Evolutionary conservation across 805 yeast genomes (phyloP), one percentile per base, ranked within the genome.

Genomic region (Brettanomyces bruxellensis): DNA sequence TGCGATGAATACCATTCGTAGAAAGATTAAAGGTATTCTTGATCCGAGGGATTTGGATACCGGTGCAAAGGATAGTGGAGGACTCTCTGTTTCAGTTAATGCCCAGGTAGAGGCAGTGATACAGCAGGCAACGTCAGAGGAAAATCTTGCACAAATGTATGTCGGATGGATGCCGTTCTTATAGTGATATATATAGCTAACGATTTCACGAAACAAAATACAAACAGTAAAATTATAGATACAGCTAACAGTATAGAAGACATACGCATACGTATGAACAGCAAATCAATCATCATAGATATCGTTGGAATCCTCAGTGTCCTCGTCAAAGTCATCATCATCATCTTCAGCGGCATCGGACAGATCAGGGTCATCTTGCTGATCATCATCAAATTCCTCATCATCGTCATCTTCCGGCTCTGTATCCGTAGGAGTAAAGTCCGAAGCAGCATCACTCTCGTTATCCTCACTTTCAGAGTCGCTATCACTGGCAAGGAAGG

Each of bases 41-140:
- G 86, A 83, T 43, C 78, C 80, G 9, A 95, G 87, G 54, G 67
- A 63, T 48, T 45, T 61, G 38, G 65, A 63, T 50, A 63, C 67
- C 2, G 65, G 65, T 34, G 58, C 59, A 38, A 62, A 61, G 48
- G 65, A 63, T 45, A 60, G 65, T 46, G 64, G 67, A 14, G 90
- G 95, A 0, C 68, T 90, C 30, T 86, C 96, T 0, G 78, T 93
- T 68, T 87, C 95, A 65, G 86, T 90, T 3, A 82, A 84, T 40
- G 98, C 96, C 0, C 96, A 91, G 58, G 96, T 89, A 1, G 97
- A 93, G 57, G 80, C 85, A 28, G 72, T 93, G 49, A 85, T 91
- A 32, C 87, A 84, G 54, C 86, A 83, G 51, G 93, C 98, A 0
- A 75, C 86, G 0, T 79, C 87, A 2, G 69, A 69, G 4, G 86